Conservation (phyloP, 345 rosid genomes). For the Ailanthus altissimus region DNA sequence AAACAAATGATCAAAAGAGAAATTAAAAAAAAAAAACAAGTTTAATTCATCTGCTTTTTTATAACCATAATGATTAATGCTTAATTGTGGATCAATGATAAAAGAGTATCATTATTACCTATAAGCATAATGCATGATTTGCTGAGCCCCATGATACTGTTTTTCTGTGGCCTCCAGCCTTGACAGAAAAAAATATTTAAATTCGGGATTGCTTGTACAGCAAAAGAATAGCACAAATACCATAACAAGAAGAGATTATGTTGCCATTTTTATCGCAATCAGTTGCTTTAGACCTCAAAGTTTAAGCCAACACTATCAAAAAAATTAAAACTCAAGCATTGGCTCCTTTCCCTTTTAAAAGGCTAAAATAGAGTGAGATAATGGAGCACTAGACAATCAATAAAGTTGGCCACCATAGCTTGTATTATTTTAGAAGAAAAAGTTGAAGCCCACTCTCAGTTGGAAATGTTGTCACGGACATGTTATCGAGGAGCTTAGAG, state of each 20-base stretch:
- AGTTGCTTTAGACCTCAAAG: not conserved
- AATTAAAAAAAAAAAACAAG: not conserved
- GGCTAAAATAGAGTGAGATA: too few species aligned
- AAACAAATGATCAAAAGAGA: not conserved
- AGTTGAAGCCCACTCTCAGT: conserved; percentile 1
- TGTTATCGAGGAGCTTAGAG: not conserved
- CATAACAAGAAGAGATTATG: not conserved
- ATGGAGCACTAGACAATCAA: conserved; percentile 15
- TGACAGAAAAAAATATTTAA: conserved; percentile 8
- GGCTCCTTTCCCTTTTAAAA: conserved; percentile 9
- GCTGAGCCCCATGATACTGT: conserved; percentile 42
- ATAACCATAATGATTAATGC: too few species aligned
- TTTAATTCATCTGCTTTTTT: not conserved
- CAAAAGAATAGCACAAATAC: not conserved
- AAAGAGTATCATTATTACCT: conserved; percentile 37
- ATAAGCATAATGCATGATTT: conserved; percentile 76
- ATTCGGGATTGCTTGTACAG: not conserved
- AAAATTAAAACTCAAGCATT: not conserved
- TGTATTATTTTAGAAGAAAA: not conserved
- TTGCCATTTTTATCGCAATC: not conserved
- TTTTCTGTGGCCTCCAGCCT: conserved; percentile 41
- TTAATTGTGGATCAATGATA: too few species aligned
- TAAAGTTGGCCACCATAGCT: not conserved
- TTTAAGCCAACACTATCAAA: conserved; percentile 1
- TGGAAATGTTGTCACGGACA: conserved; percentile 9